Evolutionary conservation across 139 green algal genomes (phyloP).

Genomic region (Closterium sp.): DNA sequence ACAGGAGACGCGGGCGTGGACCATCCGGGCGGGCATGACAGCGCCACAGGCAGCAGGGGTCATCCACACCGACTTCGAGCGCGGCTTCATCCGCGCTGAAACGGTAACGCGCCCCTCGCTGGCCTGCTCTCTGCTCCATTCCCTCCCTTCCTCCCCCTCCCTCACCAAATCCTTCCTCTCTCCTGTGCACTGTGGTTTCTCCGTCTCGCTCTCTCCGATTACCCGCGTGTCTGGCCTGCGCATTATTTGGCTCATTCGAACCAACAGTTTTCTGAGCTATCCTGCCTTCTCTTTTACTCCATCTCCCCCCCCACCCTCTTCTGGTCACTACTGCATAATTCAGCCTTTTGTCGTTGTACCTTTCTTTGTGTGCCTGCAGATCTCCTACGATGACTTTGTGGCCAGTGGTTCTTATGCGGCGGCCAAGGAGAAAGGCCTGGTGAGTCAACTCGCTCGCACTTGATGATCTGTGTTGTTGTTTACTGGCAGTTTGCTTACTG

Average conservation of each 20-base stretch:
- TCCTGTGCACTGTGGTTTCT: neutral
- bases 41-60: constrained; percentile 90
- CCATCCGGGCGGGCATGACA: constrained; percentile 54
- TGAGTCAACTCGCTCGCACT: neutral
- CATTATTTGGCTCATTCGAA: too few species aligned
- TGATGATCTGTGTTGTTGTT: neutral
- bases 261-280: too few species aligned
- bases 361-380: neutral
- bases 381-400: neutral
- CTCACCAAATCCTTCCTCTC: constrained; percentile 13
- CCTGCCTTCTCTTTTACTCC: neutral
- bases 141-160: neutral
- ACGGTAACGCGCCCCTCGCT: constrained; percentile 62
- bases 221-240: too few species aligned
- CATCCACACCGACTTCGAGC: constrained; percentile 98
- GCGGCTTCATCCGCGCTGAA: constrained; percentile 98
- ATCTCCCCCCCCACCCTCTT: too few species aligned
- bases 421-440: neutral
- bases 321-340: too few species aligned
- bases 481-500: neutral
- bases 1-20: constrained; percentile 57
- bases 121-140: neutral
- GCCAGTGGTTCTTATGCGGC: neutral
- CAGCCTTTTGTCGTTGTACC: neutral
- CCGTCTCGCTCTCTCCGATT: neutral